Percentiles rank a stretch among this genome's conserved stretches.
These are phyloP conservation scores for Epichloe coenophiala DNA, from an alignment of 2,329 filamentous ascomycete species.

Conservation along the genomic window DNA sequence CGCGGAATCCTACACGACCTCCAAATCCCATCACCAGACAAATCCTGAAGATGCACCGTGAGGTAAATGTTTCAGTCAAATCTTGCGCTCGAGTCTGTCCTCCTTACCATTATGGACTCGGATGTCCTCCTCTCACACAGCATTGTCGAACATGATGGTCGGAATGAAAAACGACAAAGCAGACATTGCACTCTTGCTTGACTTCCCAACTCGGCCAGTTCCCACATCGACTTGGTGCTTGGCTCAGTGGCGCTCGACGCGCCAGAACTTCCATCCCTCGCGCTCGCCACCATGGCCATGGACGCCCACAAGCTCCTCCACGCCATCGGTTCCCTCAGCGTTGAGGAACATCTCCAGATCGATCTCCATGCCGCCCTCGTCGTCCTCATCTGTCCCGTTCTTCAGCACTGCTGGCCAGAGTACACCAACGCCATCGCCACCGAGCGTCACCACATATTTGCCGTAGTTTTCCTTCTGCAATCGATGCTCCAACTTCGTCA, in stretches of 20 bases:
- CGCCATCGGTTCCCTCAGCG: constrained; percentile 69
- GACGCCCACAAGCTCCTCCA: constrained; percentile 79
- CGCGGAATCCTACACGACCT: too few relatives aligned
- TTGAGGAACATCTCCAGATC: constrained; percentile 73
- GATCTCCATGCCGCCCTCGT: constrained; percentile 79
- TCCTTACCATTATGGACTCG: background rate
- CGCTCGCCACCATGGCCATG: constrained; percentile 52
- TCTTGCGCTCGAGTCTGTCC: background rate
- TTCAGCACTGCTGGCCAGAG: constrained; percentile 85
- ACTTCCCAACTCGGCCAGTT: too few relatives aligned
- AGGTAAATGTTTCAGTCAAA: background rate
- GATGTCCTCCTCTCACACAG: too few relatives aligned
- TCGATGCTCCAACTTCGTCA: constrained; percentile 50
- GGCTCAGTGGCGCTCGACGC: constrained; percentile 35
- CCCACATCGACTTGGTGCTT: too few relatives aligned
- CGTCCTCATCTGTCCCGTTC: constrained; percentile 66
- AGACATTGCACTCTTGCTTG: too few relatives aligned
- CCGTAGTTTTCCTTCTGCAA: constrained; percentile 62
- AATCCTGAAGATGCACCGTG: background rate
- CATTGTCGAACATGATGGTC: too few relatives aligned
- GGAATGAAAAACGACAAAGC: too few relatives aligned
- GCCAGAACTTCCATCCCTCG: constrained; percentile 83
- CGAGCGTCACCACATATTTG: constrained; percentile 79
- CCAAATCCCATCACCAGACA: constrained; percentile 16
- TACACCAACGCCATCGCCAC: constrained; percentile 86